Conservation (phyloP, 2,329 filamentous ascomycete species). For the Paramyrothecium roridum region DNA sequence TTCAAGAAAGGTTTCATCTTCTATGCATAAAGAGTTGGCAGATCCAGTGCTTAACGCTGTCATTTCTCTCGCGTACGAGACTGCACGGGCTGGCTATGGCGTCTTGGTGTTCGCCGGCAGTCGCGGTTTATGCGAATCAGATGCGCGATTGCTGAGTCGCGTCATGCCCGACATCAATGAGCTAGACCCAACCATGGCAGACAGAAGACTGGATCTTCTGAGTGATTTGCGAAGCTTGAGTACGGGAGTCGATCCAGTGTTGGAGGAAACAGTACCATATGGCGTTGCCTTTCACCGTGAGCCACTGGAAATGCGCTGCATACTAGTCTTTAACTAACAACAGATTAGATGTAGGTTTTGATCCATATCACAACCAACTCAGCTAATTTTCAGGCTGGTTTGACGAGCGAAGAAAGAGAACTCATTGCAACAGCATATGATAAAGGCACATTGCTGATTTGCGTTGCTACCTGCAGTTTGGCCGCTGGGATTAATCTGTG, state of each 20-base stretch:
- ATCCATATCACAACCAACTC: not conserved
- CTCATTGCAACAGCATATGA: conserved; percentile 71
- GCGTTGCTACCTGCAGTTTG: conserved; percentile 74
- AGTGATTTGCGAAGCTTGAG: conserved; percentile 63
- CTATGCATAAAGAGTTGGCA: conserved; percentile 57
- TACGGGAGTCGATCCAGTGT: conserved; percentile 61
- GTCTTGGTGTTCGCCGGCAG: conserved; percentile 73
- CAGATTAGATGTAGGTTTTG: conserved; percentile 30
- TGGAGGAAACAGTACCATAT: conserved; percentile 60
- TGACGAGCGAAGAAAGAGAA: conserved; percentile 74
- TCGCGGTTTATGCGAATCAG: conserved; percentile 62
- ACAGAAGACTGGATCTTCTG: conserved; percentile 61
- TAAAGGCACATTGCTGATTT: conserved; percentile 62
- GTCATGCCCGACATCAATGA: conserved; percentile 54
- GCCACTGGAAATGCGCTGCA: conserved; percentile 17
- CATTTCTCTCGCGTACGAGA: conserved; percentile 66
- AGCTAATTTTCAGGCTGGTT: conserved; percentile 48
- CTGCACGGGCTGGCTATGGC: conserved; percentile 64
- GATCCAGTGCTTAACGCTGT: conserved; percentile 68
- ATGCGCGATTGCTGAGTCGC: conserved; percentile 65
- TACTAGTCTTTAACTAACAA: not conserved
- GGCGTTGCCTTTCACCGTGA: conserved; percentile 74
- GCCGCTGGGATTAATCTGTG: conserved; percentile 78
- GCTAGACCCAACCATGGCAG: conserved; percentile 44
- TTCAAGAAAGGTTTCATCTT: conserved; percentile 49